Evolutionary conservation across 768 basidiomycete genomes (phyloP).

Genomic region (Candolleomyces eurysporus): DNA sequence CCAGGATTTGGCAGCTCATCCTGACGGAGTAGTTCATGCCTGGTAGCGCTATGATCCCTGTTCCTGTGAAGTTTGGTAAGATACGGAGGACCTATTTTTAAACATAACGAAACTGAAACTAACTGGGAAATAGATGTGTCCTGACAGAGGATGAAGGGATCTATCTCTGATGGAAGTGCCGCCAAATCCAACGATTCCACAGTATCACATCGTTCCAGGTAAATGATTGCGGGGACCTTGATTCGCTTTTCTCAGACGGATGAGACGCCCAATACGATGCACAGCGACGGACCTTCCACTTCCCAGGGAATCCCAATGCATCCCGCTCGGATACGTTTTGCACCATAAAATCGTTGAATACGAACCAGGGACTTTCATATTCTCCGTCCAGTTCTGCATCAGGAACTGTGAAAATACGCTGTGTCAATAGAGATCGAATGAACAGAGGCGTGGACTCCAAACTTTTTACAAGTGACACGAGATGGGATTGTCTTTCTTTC

Average conservation of each 20-base stretch:
- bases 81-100: neutral
- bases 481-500: slow-evolving; percentile 73
- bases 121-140: slow-evolving; percentile 90
- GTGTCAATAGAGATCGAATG: neutral
- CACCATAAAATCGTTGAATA: slow-evolving; percentile 98
- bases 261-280: slow-evolving; percentile 13
- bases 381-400: slow-evolving; percentile 50
- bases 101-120: slow-evolving; percentile 20
- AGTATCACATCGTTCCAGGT: slow-evolving; percentile 76
- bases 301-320: slow-evolving; percentile 81
- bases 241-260: neutral
- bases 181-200: slow-evolving; percentile 58
- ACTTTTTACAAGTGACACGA: slow-evolving; percentile 89
- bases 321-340: slow-evolving; percentile 81
- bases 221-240: slow-evolving; percentile 86
- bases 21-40: slow-evolving; percentile 68
- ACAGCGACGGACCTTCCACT: slow-evolving; percentile 80
- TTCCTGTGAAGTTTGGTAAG: slow-evolving; percentile 48
- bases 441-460: slow-evolving; percentile 18
- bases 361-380: slow-evolving; percentile 68
- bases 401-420: slow-evolving; percentile 50
- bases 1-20: slow-evolving; percentile 85
- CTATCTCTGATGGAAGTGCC: slow-evolving; percentile 61
- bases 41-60: slow-evolving; percentile 68
- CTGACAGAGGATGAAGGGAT: slow-evolving; percentile 71